Evolutionary conservation across 75 land plant species (phyloP).

Genomic region (Pinus taeda): DNA sequence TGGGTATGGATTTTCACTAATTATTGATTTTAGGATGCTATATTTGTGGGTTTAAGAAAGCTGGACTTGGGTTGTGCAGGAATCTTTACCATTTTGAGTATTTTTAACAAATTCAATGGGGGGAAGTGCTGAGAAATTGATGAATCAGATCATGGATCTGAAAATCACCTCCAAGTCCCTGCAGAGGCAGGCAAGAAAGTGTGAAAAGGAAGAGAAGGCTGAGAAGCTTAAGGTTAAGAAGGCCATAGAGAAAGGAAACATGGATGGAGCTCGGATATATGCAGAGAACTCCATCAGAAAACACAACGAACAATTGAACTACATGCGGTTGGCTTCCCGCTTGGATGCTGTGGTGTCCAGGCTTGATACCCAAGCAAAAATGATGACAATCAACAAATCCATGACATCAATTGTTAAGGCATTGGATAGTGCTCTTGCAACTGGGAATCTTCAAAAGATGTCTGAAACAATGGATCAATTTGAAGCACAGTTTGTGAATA

Average conservation of each 20-base stretch:
- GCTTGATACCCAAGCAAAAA: conserved; percentile 85
- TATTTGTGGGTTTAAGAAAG: too few relatives aligned
- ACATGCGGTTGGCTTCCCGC: conserved; percentile 88
- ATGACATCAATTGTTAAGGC: conserved; percentile 76
- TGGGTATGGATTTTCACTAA: too few relatives aligned
- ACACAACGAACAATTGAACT: conserved; percentile 88
- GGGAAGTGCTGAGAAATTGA: conserved; percentile 66
- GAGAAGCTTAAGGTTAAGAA: conserved; percentile 94
- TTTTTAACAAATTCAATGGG: conserved; percentile 19
- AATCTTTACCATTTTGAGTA: too few relatives aligned
- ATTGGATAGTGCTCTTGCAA: conserved; percentile 57
- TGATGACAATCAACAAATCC: conserved; percentile 60
- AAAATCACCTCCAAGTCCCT: conserved; percentile 85
- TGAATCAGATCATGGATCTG: conserved; percentile 89
- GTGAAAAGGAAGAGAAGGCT: conserved; percentile 92
- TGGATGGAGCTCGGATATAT: conserved; percentile 94
- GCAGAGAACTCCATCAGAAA: conserved; percentile 93
- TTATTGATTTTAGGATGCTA: too few relatives aligned
- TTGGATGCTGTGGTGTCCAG: conserved; percentile 92
- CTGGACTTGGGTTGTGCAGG: too few relatives aligned
- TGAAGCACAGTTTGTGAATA: conserved; percentile 36
- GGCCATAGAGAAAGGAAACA: conserved; percentile 95
- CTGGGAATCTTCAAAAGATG: conserved; percentile 69
- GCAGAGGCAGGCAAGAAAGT: conserved; percentile 74
- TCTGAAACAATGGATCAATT: conserved; percentile 46